phyloP scores from a whole-genome alignment of 495 filamentous ascomycete genomes.

The Tuber melanosporum region DNA sequence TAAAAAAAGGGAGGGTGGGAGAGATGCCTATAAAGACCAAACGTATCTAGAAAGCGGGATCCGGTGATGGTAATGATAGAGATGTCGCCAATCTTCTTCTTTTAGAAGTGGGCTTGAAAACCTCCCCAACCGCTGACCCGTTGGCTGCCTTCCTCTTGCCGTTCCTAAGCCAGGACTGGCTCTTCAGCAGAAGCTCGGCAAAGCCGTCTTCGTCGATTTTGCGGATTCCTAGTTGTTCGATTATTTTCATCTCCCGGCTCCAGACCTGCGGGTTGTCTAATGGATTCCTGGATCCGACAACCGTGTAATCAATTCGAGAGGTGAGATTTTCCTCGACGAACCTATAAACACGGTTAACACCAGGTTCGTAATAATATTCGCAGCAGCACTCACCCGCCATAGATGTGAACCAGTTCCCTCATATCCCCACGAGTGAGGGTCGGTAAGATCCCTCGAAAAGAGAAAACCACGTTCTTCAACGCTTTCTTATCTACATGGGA shows the following conservation, averaged over 20 bases:
- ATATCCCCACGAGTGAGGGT: not conserved
- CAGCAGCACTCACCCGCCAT: not conserved
- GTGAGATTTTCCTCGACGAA: not conserved
- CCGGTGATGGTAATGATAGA: not conserved
- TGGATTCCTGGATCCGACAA: not conserved
- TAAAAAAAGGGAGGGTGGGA: not conserved
- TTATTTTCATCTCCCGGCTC: not conserved
- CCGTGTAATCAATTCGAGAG: not conserved
- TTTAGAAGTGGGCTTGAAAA: not conserved
- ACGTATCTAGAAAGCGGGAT: not conserved
- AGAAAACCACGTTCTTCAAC: not conserved
- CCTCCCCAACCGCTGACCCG: not conserved
- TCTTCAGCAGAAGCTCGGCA: not conserved
- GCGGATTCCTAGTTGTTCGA: not conserved
- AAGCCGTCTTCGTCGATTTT: not conserved
- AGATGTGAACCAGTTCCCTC: not conserved
- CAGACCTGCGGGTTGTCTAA: not conserved
- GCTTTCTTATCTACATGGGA: not conserved
- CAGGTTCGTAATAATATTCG: not conserved
- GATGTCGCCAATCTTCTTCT: not conserved
- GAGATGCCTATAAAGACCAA: not conserved
- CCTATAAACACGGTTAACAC: not conserved
- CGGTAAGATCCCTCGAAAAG: not conserved
- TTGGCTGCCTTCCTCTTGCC: constrained; percentile 1
- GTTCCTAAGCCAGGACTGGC: not conserved